Percentiles rank a stretch among this genome's conserved stretches.
phyloP scores from a whole-genome alignment of 2,329 filamentous ascomycete genomes.

The Curvularia eragrostidis region DNA sequence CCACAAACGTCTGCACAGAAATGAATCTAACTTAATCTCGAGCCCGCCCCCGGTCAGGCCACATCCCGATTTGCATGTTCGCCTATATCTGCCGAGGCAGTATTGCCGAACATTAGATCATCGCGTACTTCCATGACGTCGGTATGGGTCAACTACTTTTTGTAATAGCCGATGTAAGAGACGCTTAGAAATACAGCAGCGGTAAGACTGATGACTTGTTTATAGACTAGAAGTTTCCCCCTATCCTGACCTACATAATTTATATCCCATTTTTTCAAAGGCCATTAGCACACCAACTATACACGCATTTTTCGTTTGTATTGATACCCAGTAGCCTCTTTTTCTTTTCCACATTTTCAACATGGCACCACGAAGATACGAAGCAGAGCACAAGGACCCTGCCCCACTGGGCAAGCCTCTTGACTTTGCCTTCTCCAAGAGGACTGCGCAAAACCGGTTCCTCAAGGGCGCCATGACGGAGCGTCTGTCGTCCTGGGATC shows the following conservation, averaged over 20 bases:
- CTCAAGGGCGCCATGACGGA: conserved; percentile 74
- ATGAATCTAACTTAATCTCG: conserved; percentile 6
- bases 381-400: conserved; percentile 51
- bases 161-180: not conserved
- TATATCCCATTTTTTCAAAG: not conserved
- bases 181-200: conserved; percentile 16
- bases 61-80: not conserved
- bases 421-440: conserved; percentile 57
- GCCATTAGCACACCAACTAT: not conserved
- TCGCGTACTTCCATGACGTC: conserved; percentile 15
- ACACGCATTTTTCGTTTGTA: not conserved
- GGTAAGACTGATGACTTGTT: not conserved
- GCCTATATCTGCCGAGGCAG: conserved; percentile 18
- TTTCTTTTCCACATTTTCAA: not conserved
- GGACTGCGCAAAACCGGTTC: conserved; percentile 68
- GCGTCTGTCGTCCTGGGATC: conserved; percentile 66
- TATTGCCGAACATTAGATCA: not conserved
- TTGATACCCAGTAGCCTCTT: conserved; percentile 4
- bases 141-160: conserved; percentile 3
- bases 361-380: conserved; percentile 51
- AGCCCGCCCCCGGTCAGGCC: not conserved
- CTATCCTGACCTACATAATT: not conserved
- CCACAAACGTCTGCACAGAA: conserved; percentile 1
- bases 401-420: conserved; percentile 54
- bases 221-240: conserved; percentile 2